Base-by-base conservation (phyloP, 2,329 filamentous ascomycete genomes). In the Pestalotiopsis sp. region DNA sequence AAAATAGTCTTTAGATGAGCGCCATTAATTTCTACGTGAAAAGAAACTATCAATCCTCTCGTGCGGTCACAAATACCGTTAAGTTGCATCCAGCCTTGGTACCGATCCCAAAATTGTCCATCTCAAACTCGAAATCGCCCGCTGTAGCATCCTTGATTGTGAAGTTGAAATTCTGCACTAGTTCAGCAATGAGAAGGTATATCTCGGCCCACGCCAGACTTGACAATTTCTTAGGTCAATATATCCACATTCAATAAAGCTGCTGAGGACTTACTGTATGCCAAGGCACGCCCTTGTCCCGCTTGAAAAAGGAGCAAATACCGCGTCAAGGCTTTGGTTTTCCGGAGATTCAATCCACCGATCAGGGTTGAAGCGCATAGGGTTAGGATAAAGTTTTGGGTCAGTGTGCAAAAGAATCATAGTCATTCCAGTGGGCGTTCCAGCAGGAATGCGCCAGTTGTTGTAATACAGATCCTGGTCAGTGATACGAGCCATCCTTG, bases 401-500 rank as follows among this genome's bases (percentile, higher is more conserved):
- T 77, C 71, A 20, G 66, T 70, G 59, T 77, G 74, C 66, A 77
- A 70, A 22, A 77, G 57, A 22, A 72, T 57, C 2, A 69, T 59
- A 6, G 73, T 76, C 74, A 76, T 77, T 3, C 74, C 75, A n/a
- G 76, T 70, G 1, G 74, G 75, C 17, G 73, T 77, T 55, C 73
- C 73, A 2, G 72, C 72, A 6, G 75, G 73, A 40, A 77, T 76
- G 5, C 59, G 66, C 71, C 73, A 75, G 24, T 73, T 59, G 6
- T 64, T 67, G 67, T 75, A 75, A 3, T 71, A 17, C 10, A 76
- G 69, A 44, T 74, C 72, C 9, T 69, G 65, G 48, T 74, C 68
- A 0, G 82, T 80, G 10, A 82, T 70, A 2, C 84, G 81, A 63
- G 83, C 79, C 4, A 83, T 75, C 0, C 80, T 73, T 44, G 82